Evolutionary conservation across 208 protist species (phyloP).

Genomic region (Angomonas desouzai): DNA sequence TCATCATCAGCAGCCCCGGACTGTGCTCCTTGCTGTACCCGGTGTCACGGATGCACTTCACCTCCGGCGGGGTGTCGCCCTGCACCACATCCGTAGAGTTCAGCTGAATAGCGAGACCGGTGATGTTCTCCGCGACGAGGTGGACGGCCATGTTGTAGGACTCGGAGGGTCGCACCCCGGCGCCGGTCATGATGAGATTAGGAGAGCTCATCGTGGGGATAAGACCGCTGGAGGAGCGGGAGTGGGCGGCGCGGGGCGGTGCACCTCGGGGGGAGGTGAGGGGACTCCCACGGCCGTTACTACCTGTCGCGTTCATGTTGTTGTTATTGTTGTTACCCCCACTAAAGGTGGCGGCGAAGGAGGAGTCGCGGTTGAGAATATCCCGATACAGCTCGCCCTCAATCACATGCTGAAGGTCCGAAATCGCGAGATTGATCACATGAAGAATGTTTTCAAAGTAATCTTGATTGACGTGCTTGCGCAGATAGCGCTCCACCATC

Average conservation of each 20-base stretch:
- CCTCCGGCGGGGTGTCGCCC: conserved; percentile 27
- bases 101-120: conserved; percentile 62
- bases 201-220: not conserved
- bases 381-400: conserved; percentile 2
- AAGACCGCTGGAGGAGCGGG: not conserved
- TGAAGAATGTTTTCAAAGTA: conserved; percentile 47
- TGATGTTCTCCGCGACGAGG: conserved; percentile 56
- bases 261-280: conserved; percentile 3
- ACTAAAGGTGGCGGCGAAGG: not conserved
- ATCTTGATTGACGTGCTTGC: conserved; percentile 44
- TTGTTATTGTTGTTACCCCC: conserved; percentile 3
- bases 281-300: conserved; percentile 8
- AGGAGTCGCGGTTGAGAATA: not conserved
- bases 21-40: conserved; percentile 31
- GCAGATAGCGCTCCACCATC: conserved; percentile 65
- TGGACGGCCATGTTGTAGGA: conserved; percentile 17
- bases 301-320: not conserved
- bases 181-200: not conserved
- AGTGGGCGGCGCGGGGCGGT: not conserved
- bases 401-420: conserved; percentile 12
- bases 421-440: conserved; percentile 30
- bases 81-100: conserved; percentile 41
- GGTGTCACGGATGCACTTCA: not conserved
- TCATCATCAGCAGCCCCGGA: conserved; percentile 46
- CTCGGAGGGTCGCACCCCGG: not conserved